Evolutionary conservation across 2,329 filamentous ascomycete species (phyloP), one percentile per base, ranked within the genome.

Genomic region (Curvularia spicifera): DNA sequence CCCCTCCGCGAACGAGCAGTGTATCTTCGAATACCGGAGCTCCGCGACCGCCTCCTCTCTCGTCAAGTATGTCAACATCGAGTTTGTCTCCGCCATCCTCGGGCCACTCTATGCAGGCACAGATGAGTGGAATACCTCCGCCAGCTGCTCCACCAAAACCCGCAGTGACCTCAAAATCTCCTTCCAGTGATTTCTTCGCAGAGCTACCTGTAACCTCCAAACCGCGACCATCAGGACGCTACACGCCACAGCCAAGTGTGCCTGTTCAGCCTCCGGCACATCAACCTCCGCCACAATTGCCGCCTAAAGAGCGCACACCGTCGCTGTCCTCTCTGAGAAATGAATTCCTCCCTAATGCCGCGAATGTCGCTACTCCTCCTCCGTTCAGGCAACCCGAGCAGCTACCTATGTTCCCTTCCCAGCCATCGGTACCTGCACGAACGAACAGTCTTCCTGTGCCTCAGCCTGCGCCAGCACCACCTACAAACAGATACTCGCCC

Each of bases 1-100:
- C 83, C 35, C 86, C 87, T 12, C 83, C 83, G 13, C 82, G 89
- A 66, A 90, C 83, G 66, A 86, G 83, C 61, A 91, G 89, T 71
- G 83, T 88, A 44, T 60, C 67, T 13, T 68, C 60, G 1, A 66
- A 53, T 43, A 39, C 62, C 48, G 67, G 59, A 9, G 62, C 66
- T 13, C 55, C 67, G 28, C 63, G 61, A 15, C 69, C 68, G 8
- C 43, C 61, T 10, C 70, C 61, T 10, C 70, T 69, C 7, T 68
- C 71, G 7, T 71, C 71, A n/a, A 74, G 60, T 55, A 70, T 72
- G 59, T 71, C 74, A n/a, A 63, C 66, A 15, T 60, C 75, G 18
- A 76, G 69, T 52, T 39, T 79, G 42, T 78, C 78, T n/a, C 78
- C 78, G 13, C 76, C 79, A 12, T 70, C 74, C 7, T 78, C 78